Conservation (phyloP, 768 basidiomycete species). For the Lentinula guzmanii region DNA sequence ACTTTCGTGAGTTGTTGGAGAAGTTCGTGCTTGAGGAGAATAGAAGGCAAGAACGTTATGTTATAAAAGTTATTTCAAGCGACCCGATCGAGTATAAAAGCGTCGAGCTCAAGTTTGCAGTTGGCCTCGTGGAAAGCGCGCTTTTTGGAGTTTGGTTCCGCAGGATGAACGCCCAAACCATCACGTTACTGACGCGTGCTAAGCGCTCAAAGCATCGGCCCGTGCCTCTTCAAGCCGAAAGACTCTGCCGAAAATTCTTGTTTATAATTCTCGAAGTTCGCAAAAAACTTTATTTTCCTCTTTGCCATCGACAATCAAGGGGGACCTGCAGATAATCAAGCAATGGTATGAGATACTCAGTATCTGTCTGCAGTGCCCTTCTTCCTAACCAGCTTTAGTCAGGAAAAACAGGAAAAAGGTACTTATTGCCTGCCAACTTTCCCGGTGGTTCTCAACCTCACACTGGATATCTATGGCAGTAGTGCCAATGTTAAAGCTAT, state of each 20-base stretch:
- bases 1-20: not conserved
- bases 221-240: no score
- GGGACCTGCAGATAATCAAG: not conserved
- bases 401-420: not conserved
- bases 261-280: not conserved
- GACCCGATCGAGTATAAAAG: not conserved
- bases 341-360: not conserved
- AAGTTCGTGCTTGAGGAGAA: not conserved
- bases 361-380: not conserved
- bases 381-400: not conserved
- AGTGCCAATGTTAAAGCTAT: no score
- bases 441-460: no score
- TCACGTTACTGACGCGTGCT: not conserved
- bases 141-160: not conserved
- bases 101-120: not conserved
- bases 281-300: not conserved
- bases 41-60: not conserved
- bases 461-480: no score
- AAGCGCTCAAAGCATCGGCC: not conserved
- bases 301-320: not conserved
- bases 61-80: not conserved
- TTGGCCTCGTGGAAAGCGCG: conserved; percentile 1
- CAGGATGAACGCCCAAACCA: not conserved
- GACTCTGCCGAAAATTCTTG: not conserved
- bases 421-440: not conserved